These are phyloP conservation scores for Novymonas esmeraldas DNA, from an alignment of 208 protist genomes.

Conservation along the genomic window DNA sequence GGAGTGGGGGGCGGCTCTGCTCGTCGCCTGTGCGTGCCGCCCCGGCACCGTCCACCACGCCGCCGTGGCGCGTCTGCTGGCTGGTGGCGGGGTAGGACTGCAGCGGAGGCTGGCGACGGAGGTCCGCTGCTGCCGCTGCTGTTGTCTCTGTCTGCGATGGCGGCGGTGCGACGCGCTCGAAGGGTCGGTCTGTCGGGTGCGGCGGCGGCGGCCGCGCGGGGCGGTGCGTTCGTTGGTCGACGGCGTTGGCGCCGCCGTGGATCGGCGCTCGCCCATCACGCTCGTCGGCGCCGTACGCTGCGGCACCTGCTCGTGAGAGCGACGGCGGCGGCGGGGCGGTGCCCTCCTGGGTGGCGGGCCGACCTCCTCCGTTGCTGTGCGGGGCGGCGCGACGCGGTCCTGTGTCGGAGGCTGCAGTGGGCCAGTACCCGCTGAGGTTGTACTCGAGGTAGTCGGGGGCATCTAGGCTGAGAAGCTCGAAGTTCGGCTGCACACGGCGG, in stretches of 20 bases:
- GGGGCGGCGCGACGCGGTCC: neutral
- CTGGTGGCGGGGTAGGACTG: too few species aligned
- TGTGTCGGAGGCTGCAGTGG: neutral
- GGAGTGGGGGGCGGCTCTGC: too few species aligned
- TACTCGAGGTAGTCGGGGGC: constrained; percentile 24
- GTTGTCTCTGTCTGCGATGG: neutral
- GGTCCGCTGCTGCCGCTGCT: too few species aligned
- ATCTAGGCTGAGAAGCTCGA: constrained; percentile 15
- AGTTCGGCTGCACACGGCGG: constrained; percentile 24
- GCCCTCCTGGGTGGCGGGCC: neutral
- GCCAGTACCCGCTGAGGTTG: constrained; percentile 14
- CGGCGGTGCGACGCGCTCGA: neutral
- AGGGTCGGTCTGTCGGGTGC: neutral
- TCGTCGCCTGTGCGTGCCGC: too few species aligned
- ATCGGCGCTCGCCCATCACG: too few species aligned
- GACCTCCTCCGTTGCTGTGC: too few species aligned
- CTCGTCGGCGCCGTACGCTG: neutral
- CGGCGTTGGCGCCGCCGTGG: too few species aligned
- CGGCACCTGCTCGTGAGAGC: neutral
- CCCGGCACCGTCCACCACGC: too few species aligned
- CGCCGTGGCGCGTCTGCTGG: too few species aligned
- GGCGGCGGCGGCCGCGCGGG: neutral
- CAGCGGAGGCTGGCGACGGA: too few species aligned
- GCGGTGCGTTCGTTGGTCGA: too few species aligned
- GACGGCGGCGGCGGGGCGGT: neutral